A percentile compares a stretch with the other conserved stretches of the same genome.
phyloP scores from a whole-genome alignment of 495 filamentous ascomycete species.

The Hypoxylon crocopeplum region DNA sequence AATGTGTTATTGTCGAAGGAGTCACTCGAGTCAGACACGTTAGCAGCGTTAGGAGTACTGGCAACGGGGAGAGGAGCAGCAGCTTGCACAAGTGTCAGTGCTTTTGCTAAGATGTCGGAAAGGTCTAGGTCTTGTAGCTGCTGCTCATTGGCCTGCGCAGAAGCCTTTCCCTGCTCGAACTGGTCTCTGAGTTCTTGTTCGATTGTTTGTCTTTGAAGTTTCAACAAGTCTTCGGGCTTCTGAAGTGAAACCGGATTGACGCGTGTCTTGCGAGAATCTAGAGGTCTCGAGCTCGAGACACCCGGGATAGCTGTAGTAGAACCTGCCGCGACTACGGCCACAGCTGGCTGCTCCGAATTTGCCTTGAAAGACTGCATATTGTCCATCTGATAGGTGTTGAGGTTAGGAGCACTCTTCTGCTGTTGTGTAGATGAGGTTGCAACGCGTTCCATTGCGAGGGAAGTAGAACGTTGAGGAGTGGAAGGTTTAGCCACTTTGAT shows the following conservation, averaged over 20 bases:
- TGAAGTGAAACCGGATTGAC: constrained; percentile 82
- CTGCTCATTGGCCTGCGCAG: constrained; percentile 63
- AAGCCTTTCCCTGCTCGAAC: constrained; percentile 67
- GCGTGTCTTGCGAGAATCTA: constrained; percentile 50
- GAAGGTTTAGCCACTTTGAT: constrained; percentile 59
- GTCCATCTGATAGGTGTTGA: constrained; percentile 40
- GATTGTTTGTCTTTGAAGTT: constrained; percentile 78
- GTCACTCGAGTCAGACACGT: constrained; percentile 68
- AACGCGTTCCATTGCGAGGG: constrained; percentile 35
- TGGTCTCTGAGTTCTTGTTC: constrained; percentile 80
- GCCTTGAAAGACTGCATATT: constrained; percentile 48
- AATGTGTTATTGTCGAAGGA: constrained; percentile 94
- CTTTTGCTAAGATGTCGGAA: constrained; percentile 73
- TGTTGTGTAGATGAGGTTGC: constrained; percentile 37
- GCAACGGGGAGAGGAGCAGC: constrained; percentile 54
- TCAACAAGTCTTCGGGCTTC: constrained; percentile 82
- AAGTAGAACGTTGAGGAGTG: constrained; percentile 49
- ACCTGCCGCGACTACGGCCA: constrained; percentile 38
- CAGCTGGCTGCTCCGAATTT: constrained; percentile 43
- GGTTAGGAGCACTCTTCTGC: constrained; percentile 35
- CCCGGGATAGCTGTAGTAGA: constrained; percentile 30
- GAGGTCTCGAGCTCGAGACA: constrained; percentile 43
- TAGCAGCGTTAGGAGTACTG: constrained; percentile 60
- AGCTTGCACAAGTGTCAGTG: constrained; percentile 68
- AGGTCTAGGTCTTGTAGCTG: constrained; percentile 76